Evolutionary conservation across 2,329 filamentous ascomycete species (phyloP), one percentile per base, ranked within the genome.

Genomic region (Xylaria multiplex): DNA sequence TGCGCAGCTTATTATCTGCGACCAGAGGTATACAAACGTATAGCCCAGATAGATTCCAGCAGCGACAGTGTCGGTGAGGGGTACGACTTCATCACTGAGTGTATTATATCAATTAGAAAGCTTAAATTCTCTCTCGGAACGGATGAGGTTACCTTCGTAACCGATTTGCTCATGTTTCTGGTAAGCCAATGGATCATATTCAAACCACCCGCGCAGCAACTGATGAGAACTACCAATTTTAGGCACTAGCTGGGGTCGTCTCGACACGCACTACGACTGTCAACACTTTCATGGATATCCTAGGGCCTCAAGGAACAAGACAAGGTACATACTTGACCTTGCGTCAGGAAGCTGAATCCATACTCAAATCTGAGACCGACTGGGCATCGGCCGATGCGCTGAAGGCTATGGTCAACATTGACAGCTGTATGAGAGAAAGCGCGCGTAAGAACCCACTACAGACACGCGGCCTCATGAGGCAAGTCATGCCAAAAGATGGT

Each of bases 121-220:
- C 57, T 59, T 30, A 50, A 59, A 43, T 59, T 59, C 16, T 45
- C 57, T 19, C 11, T 59, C 35, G 22, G 48, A 30, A 42, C 32
- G n/a, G 57, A 59, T 32, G 57, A 59, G 22, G 14, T 50, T 14
- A 59, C 57, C 19, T 59, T 59, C 22, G 32, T 59, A 50, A 40
- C 57, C 8, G 57, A 59, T 22, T 14, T 59, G 35, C 57, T 59
- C 19, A 50, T 59, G 57, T 59, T 59, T 42, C 24, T 59, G 46
- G 57, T 59, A 42, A 59, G 56, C n/a, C 6, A 40, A n/a, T 4
- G 6, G 35, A n/a, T 13, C 42, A 48, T n/a, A 13, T 40, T 40
- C 9, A 13, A 40, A 13, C 13, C 11, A 14, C 4, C 11, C 14
- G 9, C 4, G 9, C 13, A 40, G 19, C 6, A 58, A 35, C 55